Evolutionary conservation across 352 stramenopile genomes (phyloP), one percentile per base, ranked within the genome.

Genomic region (Phytophthora sojae): DNA sequence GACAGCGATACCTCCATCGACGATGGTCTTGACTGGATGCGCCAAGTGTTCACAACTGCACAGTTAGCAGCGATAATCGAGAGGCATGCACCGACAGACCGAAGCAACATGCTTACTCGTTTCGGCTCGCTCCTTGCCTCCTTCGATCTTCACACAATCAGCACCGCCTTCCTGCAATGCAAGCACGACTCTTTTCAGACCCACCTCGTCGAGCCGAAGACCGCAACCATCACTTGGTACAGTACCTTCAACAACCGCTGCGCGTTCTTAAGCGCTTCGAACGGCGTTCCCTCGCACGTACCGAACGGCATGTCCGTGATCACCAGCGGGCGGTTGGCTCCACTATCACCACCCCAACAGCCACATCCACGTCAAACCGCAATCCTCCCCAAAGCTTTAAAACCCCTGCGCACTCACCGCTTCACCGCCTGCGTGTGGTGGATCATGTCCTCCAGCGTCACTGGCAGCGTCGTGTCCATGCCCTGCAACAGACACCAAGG

Each of bases 251-350:
- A 85, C 44, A 99, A 83, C 53, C 97, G 86, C 64, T 99, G 97
- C 4, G 97, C 97, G 70, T 99, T 99, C 67, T 89, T 83, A 14
- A 99, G 79, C 17, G 96, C 96, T 73, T 99, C 85, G 79, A 89
- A 92, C 32, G 89, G 89, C 6, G 87, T 77, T 55, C 91, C 81
- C 77, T 99, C 98, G 68, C 99, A 99, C 19, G 96, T 96, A 25
- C 97, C 98, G 80, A 99, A 99, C 5, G 98, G 98, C 94, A 99
- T 99, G 76, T 99, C 98, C 7, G 94, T 97, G 3, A 99, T 83
- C 23, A 99, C 85, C 55, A 99, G 80, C 32, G 97, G 96, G 39
- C 88, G 86, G 14, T 78, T 76, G 2, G 88, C 90, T 42, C 90
- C 92, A 64, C 85, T 94, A 68, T 25, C 66, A 58, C 30, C 44